phyloP scores from a whole-genome alignment of 768 basidiomycete genomes.

The Lactarius vividus region DNA sequence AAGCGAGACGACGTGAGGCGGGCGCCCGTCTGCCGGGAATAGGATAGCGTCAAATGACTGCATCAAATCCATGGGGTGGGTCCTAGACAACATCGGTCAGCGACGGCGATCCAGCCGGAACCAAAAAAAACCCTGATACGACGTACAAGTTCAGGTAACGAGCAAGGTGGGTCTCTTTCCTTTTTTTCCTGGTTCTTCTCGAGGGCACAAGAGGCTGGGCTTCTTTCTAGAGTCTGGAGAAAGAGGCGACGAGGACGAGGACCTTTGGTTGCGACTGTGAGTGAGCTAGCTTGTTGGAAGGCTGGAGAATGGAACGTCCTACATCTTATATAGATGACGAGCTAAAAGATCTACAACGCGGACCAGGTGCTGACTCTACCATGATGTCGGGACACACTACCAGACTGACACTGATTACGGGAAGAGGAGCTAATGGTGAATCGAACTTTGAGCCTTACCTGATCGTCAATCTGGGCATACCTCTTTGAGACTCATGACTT shows the following conservation, averaged over 20 bases:
- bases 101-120: slow-evolving; percentile 19
- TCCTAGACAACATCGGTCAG: slow-evolving; percentile 26
- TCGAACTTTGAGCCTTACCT: background rate
- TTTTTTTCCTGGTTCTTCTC: background rate
- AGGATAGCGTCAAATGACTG: slow-evolving; percentile 67
- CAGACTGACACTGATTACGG: background rate
- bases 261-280: background rate
- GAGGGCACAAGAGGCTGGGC: too few relatives aligned
- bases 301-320: slow-evolving; percentile 11
- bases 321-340: slow-evolving; percentile 24
- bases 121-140: background rate
- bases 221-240: background rate
- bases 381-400: slow-evolving; percentile 15
- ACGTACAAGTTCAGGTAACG: background rate
- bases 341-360: slow-evolving; percentile 20
- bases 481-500: background rate
- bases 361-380: slow-evolving; percentile 15
- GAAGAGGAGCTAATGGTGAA: slow-evolving; percentile 10
- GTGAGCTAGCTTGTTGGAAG: slow-evolving; percentile 10
- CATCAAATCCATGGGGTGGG: slow-evolving; percentile 56
- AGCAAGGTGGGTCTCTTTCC: background rate
- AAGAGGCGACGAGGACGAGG: background rate
- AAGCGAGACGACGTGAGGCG: slow-evolving; percentile 67
- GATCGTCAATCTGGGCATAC: slow-evolving; percentile 12
- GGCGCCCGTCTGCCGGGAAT: slow-evolving; percentile 77